Conservation (phyloP, 768 basidiomycete genomes). For the Auricularia heimuer region DNA sequence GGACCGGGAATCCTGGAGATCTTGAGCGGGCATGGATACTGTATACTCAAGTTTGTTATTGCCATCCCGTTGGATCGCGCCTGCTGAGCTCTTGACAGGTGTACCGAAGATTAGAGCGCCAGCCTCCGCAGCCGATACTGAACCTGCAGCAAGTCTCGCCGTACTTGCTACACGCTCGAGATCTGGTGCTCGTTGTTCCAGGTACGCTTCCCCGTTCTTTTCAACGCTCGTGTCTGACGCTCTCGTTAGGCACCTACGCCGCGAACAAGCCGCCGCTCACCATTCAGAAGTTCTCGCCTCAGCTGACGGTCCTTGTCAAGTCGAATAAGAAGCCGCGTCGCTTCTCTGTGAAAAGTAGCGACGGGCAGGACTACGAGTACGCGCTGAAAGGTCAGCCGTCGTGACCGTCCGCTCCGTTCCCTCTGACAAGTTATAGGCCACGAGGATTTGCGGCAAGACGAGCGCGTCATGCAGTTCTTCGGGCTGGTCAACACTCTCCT, state of each 20-base stretch:
- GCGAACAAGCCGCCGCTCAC: constrained; percentile 30
- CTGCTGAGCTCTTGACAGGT: constrained; percentile 15
- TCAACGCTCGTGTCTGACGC: neutral
- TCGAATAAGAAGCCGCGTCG: constrained; percentile 39
- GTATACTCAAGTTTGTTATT: neutral
- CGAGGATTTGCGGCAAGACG: constrained; percentile 43
- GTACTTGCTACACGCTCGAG: constrained; percentile 31
- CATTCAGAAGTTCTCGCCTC: constrained; percentile 33
- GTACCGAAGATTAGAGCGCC: constrained; percentile 36
- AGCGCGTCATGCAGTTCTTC: constrained; percentile 44
- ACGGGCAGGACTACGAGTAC: constrained; percentile 37
- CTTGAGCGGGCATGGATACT: constrained; percentile 19
- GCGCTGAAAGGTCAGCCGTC: constrained; percentile 30
- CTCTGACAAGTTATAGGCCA: constrained; percentile 22
- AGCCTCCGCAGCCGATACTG: constrained; percentile 30
- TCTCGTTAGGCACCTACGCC: constrained; percentile 28
- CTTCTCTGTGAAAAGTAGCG: constrained; percentile 30
- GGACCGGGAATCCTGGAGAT: constrained; percentile 31
- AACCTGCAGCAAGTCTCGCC: constrained; percentile 43
- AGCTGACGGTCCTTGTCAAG: constrained; percentile 31
- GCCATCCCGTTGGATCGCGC: neutral
- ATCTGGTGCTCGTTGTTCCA: constrained; percentile 32
- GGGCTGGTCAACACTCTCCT: constrained; percentile 41
- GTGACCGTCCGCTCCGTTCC: too few relatives aligned
- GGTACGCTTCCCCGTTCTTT: constrained; percentile 9